Evolutionary conservation across 2,329 filamentous ascomycete species (phyloP).

Genomic region (Diplocarpon mali): DNA sequence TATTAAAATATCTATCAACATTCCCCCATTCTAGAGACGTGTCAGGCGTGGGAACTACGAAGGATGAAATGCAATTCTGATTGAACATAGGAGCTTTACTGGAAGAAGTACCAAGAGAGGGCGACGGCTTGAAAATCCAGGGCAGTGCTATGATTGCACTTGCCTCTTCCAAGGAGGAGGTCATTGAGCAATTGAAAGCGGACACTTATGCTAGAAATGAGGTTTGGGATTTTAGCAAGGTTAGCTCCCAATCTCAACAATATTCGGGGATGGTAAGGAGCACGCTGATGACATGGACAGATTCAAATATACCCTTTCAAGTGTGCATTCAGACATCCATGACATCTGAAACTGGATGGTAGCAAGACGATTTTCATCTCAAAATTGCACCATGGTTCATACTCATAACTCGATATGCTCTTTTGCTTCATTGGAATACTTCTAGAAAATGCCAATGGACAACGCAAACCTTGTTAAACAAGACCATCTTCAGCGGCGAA

Average conservation of each 20-base stretch:
- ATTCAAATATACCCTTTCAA: slow-evolving; percentile 41
- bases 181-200: slow-evolving; percentile 51
- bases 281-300: slow-evolving; percentile 17
- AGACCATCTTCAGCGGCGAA: not conserved
- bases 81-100: slow-evolving; percentile 48
- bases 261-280: not conserved
- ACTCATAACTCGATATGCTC: not conserved
- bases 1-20: too few relatives aligned
- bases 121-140: slow-evolving; percentile 45
- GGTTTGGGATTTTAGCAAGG: slow-evolving; percentile 73
- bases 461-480: not conserved
- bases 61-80: not conserved
- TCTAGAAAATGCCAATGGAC: not conserved
- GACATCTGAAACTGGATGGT: not conserved
- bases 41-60: not conserved
- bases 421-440: not conserved
- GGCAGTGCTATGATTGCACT: slow-evolving; percentile 36
- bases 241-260: slow-evolving; percentile 20
- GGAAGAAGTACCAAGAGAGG: slow-evolving; percentile 52
- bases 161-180: slow-evolving; percentile 59
- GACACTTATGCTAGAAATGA: slow-evolving; percentile 63
- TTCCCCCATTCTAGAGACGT: not conserved
- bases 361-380: too few relatives aligned
- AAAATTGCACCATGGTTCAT: not conserved
- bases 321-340: slow-evolving; percentile 30